Evolutionary conservation across 768 basidiomycete species (phyloP).

Genomic region (Leccinum obscurum): DNA sequence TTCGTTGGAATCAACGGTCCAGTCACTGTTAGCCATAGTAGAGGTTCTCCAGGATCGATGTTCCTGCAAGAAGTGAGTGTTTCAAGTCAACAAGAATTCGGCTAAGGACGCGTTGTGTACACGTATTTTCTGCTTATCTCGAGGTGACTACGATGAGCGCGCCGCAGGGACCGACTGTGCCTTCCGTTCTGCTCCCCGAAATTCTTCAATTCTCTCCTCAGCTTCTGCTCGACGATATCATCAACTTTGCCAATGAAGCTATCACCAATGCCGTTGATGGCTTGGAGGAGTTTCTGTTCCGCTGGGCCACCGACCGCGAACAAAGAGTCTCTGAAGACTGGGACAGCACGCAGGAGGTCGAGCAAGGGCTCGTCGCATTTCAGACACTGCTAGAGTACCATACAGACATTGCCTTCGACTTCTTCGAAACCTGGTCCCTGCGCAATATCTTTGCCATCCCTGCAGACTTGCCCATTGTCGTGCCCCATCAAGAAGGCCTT

Average conservation of each 20-base stretch:
- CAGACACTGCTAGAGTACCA: constrained; percentile 88
- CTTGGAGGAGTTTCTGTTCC: constrained; percentile 73
- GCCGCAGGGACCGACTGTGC: constrained; percentile 30
- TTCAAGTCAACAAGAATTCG: neutral
- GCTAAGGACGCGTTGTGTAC: constrained; percentile 30
- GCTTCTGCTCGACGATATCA: constrained; percentile 81
- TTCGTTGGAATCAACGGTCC: constrained; percentile 80
- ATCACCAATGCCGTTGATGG: constrained; percentile 77
- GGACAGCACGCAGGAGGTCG: constrained; percentile 68
- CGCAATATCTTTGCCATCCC: constrained; percentile 85
- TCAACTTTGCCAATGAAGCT: constrained; percentile 78
- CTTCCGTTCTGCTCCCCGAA: constrained; percentile 38
- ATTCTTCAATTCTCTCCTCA: constrained; percentile 85
- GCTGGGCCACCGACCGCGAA: constrained; percentile 70
- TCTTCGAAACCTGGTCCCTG: constrained; percentile 87
- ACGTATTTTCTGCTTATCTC: constrained; percentile 16
- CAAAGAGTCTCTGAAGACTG: constrained; percentile 46
- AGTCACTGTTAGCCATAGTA: constrained; percentile 43
- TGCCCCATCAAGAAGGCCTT: constrained; percentile 73
- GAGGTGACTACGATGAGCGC: constrained; percentile 24
- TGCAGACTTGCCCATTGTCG: constrained; percentile 64
- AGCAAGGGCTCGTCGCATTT: constrained; percentile 81
- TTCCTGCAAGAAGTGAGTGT: neutral
- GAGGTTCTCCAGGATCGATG: neutral
- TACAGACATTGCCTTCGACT: constrained; percentile 88